Evolutionary conservation across 2,329 filamentous ascomycete genomes (phyloP), one percentile per base, ranked within the genome.

Genomic region (Fusarium dlaminii): DNA sequence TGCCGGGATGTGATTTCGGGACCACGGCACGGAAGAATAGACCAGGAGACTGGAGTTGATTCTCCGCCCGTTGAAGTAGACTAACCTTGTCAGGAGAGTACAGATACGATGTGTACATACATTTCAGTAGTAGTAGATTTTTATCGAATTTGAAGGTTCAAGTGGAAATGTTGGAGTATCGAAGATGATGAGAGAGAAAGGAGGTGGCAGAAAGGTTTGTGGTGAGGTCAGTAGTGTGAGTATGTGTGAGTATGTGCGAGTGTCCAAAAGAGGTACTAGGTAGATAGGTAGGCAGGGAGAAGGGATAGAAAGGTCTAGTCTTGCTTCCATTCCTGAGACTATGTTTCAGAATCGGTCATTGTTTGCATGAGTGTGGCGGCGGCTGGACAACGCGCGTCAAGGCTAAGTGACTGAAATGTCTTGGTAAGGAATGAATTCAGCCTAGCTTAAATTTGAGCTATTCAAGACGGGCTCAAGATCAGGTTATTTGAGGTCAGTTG

Each of bases 381-480:
- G 55, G 61, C 56, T 73, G 57, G 45, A 63, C 46, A 68, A 73
- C 71, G 71, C 71, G 71, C 71, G 71, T 74, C 71, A 51, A 61
- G 39, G 20, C 56, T 32, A 52, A 63, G 39, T 52, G 57, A 37
- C 58, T 20, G 30, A 54, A 43, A 63, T 73, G 66, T 73, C 66
- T 73, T 64, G 27, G 54, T 45, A 48, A 61, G 71, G 71, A 73
- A 73, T 73, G 71, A 24, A 57, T 45, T 42, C 66, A 60, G 58
- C 63, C 67, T 36, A 51, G 49, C 52, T 55, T 45, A n/a, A 42
- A 32, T 22, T 66, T 63, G 48, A 30, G 20, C 42, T 40, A 63
- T 30, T 40, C 52, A 42, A 49, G 64, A 34, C 24, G 34, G 40
- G n/a, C 24, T 57, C 30, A 56, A 18, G 24, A n/a, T 63, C 46